Base-by-base conservation (phyloP, 331 rosid genomes). In the Malus hybrid region DNA sequence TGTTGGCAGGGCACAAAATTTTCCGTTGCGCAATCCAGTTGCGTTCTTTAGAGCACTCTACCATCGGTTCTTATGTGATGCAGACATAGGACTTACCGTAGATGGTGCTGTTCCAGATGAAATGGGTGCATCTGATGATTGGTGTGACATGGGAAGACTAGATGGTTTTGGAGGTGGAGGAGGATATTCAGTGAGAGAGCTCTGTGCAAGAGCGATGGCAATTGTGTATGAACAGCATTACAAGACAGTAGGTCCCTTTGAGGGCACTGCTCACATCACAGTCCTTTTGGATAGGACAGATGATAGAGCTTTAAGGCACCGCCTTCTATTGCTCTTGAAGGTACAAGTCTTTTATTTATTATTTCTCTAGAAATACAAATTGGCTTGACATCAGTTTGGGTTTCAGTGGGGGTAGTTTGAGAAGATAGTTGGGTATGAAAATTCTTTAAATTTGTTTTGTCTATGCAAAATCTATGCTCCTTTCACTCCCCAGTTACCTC, bases 161-260 rank as follows among this genome's bases (percentile, higher is more conserved):
- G 99, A 95, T 88, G 99, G 99, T 80, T 95, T 95, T 86, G 99
- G 99, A 34, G 99, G 99, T 67, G 98, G 98, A 42, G 99, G 99
- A 46, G 99, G 98, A 32, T 90, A 84, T 82, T 93, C 99, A 59
- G 99, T 95, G 74, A 85, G 99, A 75, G 99, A 95, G 85, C 98
- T 95, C 75, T 95, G 98, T 84, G 98, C 99, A 32, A 92, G 99
- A 81, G 98, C 99, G 75, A 95, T 95, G 99, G 81, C 99, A 65
- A 92, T 90, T 81, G 99, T 95, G 44, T 95, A 95, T 78, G 99
- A 95, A 83, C 97, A 92, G 76, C 99, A 95, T 82, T 86, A 80
- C 86, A 90, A 78, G 65, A 85, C 94, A 46, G 82, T 95, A 62
- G 99, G 99, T 75, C 91, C 96, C 55, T 95, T 95, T 87, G 96